Evolutionary conservation across 805 yeast species (phyloP).

Genomic region (Lachancea sp.): DNA sequence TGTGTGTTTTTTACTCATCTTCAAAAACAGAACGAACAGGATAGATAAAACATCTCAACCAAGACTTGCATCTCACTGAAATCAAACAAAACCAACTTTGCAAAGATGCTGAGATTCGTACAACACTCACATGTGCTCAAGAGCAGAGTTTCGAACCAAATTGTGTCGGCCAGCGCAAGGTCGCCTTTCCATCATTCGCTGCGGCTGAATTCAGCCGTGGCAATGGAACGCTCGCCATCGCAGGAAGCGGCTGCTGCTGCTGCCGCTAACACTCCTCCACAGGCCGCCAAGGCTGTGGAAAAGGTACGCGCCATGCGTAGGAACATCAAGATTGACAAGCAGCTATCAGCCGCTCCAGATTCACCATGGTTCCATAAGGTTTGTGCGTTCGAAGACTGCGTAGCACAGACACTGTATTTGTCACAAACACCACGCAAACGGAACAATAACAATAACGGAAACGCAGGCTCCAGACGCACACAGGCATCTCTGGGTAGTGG

Average conservation of each 20-base stretch:
- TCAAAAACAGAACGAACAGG: not conserved
- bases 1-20: no score
- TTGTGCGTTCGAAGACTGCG: constrained; percentile 47
- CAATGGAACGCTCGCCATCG: constrained; percentile 26
- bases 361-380: constrained; percentile 48
- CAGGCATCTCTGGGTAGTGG: constrained; percentile 31
- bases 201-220: constrained; percentile 33
- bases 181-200: constrained; percentile 35
- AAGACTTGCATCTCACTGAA: not conserved
- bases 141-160: constrained; percentile 36
- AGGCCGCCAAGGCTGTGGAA: constrained; percentile 21
- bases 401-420: constrained; percentile 32
- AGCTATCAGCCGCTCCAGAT: constrained; percentile 22
- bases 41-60: not conserved
- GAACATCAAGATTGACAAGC: constrained; percentile 14
- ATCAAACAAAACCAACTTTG: not conserved
- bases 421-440: constrained; percentile 32
- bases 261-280: constrained; percentile 10
- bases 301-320: constrained; percentile 27
- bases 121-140: constrained; percentile 33
- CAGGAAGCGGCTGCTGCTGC: constrained; percentile 10
- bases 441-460: constrained; percentile 13
- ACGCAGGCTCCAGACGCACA: not conserved
- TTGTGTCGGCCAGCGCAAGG: constrained; percentile 34
- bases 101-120: constrained; percentile 29